These are phyloP conservation scores for Suillus clintonianus DNA, from an alignment of 768 basidiomycete genomes.

Conservation along the genomic window DNA sequence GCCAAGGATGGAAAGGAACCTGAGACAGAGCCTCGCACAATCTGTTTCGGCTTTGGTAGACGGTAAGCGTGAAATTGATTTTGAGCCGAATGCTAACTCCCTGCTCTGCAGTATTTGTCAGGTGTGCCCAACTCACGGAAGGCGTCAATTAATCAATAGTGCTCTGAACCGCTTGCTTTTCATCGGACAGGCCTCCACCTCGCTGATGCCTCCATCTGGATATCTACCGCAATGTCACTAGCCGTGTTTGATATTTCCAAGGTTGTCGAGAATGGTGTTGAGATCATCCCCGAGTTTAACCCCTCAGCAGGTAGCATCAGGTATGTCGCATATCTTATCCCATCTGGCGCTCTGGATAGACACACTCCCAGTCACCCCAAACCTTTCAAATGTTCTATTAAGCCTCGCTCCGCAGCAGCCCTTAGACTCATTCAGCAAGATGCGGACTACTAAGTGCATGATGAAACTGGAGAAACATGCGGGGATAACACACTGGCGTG, in stretches of 20 bases:
- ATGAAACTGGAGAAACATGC: background rate
- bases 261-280: conserved; percentile 26
- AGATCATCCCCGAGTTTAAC: conserved; percentile 44
- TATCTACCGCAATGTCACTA: conserved; percentile 37
- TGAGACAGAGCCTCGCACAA: conserved; percentile 29
- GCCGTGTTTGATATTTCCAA: conserved; percentile 40
- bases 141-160: background rate
- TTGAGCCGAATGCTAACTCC: background rate
- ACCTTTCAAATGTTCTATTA: conserved; percentile 20
- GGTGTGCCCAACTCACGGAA: background rate
- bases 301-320: conserved; percentile 41
- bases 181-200: conserved; percentile 45
- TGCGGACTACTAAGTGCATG: background rate
- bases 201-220: conserved; percentile 45
- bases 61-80: conserved; percentile 3
- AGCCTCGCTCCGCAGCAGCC: background rate
- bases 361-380: conserved; percentile 17
- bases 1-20: background rate
- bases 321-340: conserved; percentile 35
- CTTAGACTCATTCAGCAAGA: background rate
- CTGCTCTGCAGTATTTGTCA: background rate
- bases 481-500: too few relatives aligned
- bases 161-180: conserved; percentile 17
- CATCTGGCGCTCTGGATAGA: background rate
- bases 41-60: conserved; percentile 51